Base-by-base conservation (phyloP, 306 rosid species). In the Begonia fuchsioides region DNA sequence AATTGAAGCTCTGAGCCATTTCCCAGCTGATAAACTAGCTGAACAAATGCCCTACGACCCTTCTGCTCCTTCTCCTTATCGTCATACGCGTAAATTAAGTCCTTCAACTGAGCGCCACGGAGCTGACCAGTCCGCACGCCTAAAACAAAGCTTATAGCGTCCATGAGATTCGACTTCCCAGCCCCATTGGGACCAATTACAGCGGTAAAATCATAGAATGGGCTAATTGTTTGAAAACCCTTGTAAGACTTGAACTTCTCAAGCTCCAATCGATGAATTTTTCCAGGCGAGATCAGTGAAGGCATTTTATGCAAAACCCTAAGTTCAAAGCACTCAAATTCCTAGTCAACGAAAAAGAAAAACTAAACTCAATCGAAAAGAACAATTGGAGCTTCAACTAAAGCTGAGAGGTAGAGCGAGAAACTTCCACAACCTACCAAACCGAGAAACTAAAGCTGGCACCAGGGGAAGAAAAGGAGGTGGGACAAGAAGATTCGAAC, bases 21-120 rank as follows among this genome's bases (percentile, higher is more conserved):
- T 2, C 76, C 80, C 8, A 92, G 71, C 61, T 75, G 82, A 70
- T 92, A 92, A 39, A 85, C 87, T 50, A 92, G 64, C 18, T 86
- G 82, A 10, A 92, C 98, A 35, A 69, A 82, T 1, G 98, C 98
- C 53, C 67, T 62, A 20, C 98, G 77, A 1, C 98, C 98, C 46
- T 69, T 82, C 80, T 92, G 93, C 49, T 72, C 94, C 67, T 92
- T 92, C 53, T 92, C 96, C 54, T 66, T 68, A 69, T 92, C 98
- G 55, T 92, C 98, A 43, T 46, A 79, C 11, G 98, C 96, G 55
- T 85, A 92, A 50, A 92, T 92, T 56, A 92, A 75, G 69, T 92
- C 98, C 79, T 80, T 85, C 44, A 92, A 65, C 44, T 92, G 96
- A 2, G 98, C 87, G n/a, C 98, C 98, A n/a, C 98, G 98, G 19